Conservation (phyloP, 2,329 filamentous ascomycete genomes). For the Mycogone perniciosa region DNA sequence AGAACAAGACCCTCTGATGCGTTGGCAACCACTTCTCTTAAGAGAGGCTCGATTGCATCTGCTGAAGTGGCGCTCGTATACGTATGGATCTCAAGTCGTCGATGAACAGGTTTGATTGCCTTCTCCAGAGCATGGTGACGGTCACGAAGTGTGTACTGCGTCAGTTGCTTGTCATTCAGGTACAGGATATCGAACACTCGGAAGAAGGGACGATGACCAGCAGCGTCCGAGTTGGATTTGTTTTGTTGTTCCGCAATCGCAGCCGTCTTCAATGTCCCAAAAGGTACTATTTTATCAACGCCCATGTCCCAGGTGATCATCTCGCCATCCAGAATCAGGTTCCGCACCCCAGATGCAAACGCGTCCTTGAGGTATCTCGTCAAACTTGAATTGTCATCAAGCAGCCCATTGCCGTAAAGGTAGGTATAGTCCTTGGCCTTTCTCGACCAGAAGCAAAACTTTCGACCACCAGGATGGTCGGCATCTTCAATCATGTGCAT, state of each 20-base stretch:
- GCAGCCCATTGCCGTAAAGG: constrained; percentile 73
- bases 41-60: constrained; percentile 68
- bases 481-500: constrained; percentile 80
- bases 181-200: constrained; percentile 88
- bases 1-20: constrained; percentile 85
- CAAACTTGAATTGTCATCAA: constrained; percentile 68
- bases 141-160: constrained; percentile 75
- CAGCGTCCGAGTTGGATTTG: constrained; percentile 46
- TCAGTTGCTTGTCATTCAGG: constrained; percentile 74
- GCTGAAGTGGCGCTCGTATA: constrained; percentile 60
- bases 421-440: constrained; percentile 97
- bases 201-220: constrained; percentile 61
- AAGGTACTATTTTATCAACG: constrained; percentile 76
- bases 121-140: constrained; percentile 68
- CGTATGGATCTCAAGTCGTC: constrained; percentile 76
- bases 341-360: constrained; percentile 71
- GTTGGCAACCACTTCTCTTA: constrained; percentile 79
- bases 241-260: constrained; percentile 69
- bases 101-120: constrained; percentile 62
- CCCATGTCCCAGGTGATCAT: constrained; percentile 98
- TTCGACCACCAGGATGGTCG: constrained; percentile 58
- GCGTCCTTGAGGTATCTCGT: constrained; percentile 73
- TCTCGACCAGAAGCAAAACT: constrained; percentile 86
- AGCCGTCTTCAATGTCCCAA: constrained; percentile 89
- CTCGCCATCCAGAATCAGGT: constrained; percentile 89